Percentiles rank a stretch among this genome's conserved stretches.
These are phyloP conservation scores for Apophysomyces sp. DNA, from an alignment of 371 early-diverging fungal species.

Conservation along the genomic window DNA sequence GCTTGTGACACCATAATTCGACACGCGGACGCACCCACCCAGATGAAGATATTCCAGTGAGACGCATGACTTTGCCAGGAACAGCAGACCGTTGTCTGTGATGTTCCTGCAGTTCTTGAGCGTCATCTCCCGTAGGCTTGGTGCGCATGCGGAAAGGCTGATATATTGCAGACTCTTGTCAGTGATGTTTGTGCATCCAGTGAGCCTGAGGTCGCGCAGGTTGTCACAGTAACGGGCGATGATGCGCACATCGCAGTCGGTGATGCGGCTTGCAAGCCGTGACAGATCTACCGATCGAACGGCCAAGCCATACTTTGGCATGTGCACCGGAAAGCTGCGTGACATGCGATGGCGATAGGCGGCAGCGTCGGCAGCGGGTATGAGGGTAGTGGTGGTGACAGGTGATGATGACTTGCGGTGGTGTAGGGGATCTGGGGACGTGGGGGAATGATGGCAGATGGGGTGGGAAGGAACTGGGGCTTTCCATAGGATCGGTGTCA, in stretches of 20 bases:
- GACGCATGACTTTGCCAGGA: conserved; percentile 14
- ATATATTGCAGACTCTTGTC: conserved; percentile 17
- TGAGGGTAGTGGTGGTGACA: background rate
- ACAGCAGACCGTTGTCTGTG: conserved; percentile 23
- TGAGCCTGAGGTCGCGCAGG: conserved; percentile 13
- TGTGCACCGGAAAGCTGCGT: conserved; percentile 25
- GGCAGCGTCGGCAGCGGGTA: background rate
- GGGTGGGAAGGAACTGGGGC: conserved; percentile 18
- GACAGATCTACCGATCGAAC: conserved; percentile 24
- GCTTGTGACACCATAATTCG: conserved; percentile 20
- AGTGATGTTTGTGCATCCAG: conserved; percentile 21
- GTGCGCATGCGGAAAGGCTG: conserved; percentile 13
- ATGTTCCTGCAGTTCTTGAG: conserved; percentile 32
- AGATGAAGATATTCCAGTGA: conserved; percentile 17
- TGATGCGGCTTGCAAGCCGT: conserved; percentile 13
- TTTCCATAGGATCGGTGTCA: conserved; percentile 38
- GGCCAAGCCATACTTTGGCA: conserved; percentile 26
- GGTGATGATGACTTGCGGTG: conserved; percentile 8
- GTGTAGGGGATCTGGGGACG: conserved; percentile 1
- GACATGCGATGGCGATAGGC: conserved; percentile 6
- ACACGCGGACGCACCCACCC: conserved; percentile 23
- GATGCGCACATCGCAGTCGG: conserved; percentile 28
- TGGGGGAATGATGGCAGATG: conserved; percentile 9
- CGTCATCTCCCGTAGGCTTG: conserved; percentile 17
- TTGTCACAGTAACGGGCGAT: conserved; percentile 25